Base-by-base conservation (phyloP, 2,329 filamentous ascomycete genomes). In the Coniella lustricola region DNA sequence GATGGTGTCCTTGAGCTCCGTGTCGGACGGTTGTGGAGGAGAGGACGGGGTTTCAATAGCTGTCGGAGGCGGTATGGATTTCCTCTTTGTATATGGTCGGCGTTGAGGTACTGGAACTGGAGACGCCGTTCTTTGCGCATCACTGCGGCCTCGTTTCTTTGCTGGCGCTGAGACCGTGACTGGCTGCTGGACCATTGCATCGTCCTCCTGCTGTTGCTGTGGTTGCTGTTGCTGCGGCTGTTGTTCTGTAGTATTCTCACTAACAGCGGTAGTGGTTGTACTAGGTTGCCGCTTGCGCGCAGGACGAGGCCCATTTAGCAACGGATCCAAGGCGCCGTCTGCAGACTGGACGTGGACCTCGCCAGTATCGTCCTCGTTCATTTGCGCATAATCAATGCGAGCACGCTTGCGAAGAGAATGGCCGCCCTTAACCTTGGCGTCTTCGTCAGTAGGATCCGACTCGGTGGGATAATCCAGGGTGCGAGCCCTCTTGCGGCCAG, bases 351-450 rank as follows among this genome's bases (percentile, higher is more conserved):
- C 12, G 22, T 36, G 41, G 16, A 42, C 35, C 25, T 53, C 41
- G 38, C 34, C 45, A 7, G 46, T 58, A 25, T 68, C 62, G 37
- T 79, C 75, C 51, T 77, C 73, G 47, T 72, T 70, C 53, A 73
- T 69, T 55, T 77, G 74, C 31, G 73, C 75, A 66, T 81, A 81
- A 62, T 81, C 76, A 54, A 81, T 69, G 50, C 75, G 75, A 44
- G 73, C 67, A 46, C 77, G 70, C 61, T 75, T 78, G 54, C 77
- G 70, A 25, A 81, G 69, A 31, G 76, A 77, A 62, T 80, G 77
- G 42, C 77, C 76, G 45, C 77, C 77, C 60, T 81, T 77, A 50
- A 69, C 72, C 54, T 72, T 66, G 33, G 68, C 65, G 18, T 76
- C 74, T 38, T 73, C 72, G n/a, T 69, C 67, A 13, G 64, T 68